Evolutionary conservation across 83 land plant species (phyloP).

Genomic region (Thuja plicata): DNA sequence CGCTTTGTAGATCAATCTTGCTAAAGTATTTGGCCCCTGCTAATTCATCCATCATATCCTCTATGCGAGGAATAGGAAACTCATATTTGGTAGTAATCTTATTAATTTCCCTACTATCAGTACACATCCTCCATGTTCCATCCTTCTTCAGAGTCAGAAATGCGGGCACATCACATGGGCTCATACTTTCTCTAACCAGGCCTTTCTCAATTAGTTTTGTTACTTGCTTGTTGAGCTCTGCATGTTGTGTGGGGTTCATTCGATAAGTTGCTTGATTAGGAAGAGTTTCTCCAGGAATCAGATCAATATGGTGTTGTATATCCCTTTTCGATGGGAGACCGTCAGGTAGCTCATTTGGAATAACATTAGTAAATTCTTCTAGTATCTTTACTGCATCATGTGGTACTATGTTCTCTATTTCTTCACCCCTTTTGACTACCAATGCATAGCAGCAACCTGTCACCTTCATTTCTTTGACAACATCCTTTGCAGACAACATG

Average conservation of each 20-base stretch:
- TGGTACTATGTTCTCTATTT: too few species aligned
- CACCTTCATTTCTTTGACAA: background rate
- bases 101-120: slow-evolving; percentile 20
- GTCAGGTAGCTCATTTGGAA: background rate
- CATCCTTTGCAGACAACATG: background rate
- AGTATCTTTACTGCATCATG: background rate
- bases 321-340: slow-evolving; percentile 7
- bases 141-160: too few species aligned
- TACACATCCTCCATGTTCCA: slow-evolving; percentile 1
- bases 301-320: slow-evolving; percentile 13
- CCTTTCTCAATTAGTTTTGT: slow-evolving; percentile 5
- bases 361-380: background rate
- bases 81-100: slow-evolving; percentile 20
- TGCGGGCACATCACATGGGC: too few species aligned
- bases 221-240: slow-evolving; percentile 4
- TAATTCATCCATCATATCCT: slow-evolving; percentile 22
- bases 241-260: background rate
- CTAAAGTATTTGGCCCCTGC: slow-evolving; percentile 8
- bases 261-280: background rate
- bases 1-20: slow-evolving; percentile 22
- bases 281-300: background rate
- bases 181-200: background rate
- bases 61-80: slow-evolving; percentile 23
- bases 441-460: background rate
- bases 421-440: background rate